phyloP scores from a whole-genome alignment of 371 early-diverging fungal genomes.

The Spiromyces aspiralis region DNA sequence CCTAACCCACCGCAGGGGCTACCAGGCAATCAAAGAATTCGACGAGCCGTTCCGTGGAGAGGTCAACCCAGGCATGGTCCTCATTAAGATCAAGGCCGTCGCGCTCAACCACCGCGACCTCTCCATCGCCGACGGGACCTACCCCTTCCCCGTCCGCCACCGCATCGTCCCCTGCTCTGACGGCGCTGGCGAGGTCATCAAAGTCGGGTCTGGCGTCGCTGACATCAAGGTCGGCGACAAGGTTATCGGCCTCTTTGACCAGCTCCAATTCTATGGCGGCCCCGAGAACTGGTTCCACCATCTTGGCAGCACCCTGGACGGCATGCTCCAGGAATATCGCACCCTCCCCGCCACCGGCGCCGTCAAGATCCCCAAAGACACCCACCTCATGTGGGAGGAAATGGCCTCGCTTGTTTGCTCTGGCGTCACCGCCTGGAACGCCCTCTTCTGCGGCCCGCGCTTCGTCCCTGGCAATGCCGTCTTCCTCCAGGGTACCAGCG shows the following conservation, averaged over 20 bases:
- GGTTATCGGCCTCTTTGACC: conserved; percentile 8
- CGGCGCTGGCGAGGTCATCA: conserved; percentile 6
- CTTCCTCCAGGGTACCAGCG: background rate
- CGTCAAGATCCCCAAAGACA: background rate
- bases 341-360: background rate
- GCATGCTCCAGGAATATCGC: background rate
- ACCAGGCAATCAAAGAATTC: background rate
- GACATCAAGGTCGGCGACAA: conserved; percentile 11
- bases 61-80: background rate
- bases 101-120: conserved; percentile 16
- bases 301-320: background rate
- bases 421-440: background rate
- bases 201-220: conserved; percentile 7
- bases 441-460: background rate
- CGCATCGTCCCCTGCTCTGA: conserved; percentile 9
- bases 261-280: conserved; percentile 3
- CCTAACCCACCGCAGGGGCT: background rate
- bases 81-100: conserved; percentile 12
- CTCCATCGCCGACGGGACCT: conserved; percentile 1
- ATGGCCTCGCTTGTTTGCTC: background rate
- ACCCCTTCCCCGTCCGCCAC: background rate
- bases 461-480: background rate
- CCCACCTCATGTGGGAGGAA: background rate
- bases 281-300: conserved; percentile 7
- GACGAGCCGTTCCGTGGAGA: background rate